Evolutionary conservation across 805 yeast species (phyloP), one percentile per base, ranked within the genome.

Genomic region (Kodamaea leandrae): DNA sequence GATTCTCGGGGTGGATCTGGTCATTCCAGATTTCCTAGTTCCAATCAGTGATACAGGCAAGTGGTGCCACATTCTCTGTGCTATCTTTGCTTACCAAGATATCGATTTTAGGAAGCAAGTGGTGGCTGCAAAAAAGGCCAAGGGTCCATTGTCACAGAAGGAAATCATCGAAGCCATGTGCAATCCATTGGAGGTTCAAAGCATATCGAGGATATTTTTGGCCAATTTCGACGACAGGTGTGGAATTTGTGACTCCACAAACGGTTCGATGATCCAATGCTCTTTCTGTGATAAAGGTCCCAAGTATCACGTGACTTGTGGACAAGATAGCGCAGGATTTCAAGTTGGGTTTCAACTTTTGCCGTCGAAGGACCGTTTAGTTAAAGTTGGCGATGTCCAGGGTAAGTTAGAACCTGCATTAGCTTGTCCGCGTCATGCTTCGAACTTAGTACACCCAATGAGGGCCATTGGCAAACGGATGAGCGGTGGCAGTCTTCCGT

Each of bases 61-160:
- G 43, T 89, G 96, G 96, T 79, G 81, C 24, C 96, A 89, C 64
- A 63, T 83, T 2, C 46, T 77, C 2, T 89, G 97, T 61, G 82
- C 90, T 0, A 37, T 84, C 0, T 80, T 81, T 54, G 64, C 66
- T 20, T 61, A 74, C 4, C 62, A 65, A n/a, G 55, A 73, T 4
- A 60, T 52, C 12, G 40, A 41, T 1, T 54, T 57, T 42, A 41
- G 47, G 12, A 39, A 36, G 27, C n/a, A 35, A n/a, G 29, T 23
- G 4, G 77, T 77, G 2, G 51, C 69, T n/a, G 45, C 55, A n/a
- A 50, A 56, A 32, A 6, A 13, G 8, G 4, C 21, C n/a, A 18
- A 16, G 20, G 21, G 21, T 6, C 21, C 6, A 3, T 13, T 27
- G 17, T 20, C 32, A 4, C 44, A 32, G 9, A 45, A 42, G 15